Evolutionary conservation across 805 yeast species (phyloP), one percentile per base, ranked within the genome.

Genomic region (Wickerhamiella azymoides): DNA sequence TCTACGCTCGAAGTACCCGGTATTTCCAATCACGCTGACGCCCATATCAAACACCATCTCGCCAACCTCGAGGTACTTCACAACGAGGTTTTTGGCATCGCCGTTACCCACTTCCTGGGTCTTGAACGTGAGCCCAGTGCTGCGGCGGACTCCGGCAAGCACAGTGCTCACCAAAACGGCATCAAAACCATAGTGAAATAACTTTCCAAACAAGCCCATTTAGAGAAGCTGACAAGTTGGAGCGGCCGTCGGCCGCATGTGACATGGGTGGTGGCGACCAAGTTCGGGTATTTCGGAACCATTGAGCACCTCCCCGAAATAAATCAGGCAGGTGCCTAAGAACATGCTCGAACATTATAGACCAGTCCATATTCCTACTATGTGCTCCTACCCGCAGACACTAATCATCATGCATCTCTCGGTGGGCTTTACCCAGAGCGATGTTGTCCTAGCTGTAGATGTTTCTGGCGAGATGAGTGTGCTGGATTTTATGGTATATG

Each of bases 101-200:
- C 58, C 55, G 35, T 79, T 70, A 16, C 76, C 75, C 45, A 76
- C 68, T 43, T 62, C 59, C 27, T 66, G 57, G 7, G 79, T 68
- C 58, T 75, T 69, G 61, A 77, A 60, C 49, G 72, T 73, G 40
- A 79, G 67, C 0, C 96, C 96, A 0, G 95, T 82, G 50, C 83
- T 78, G 50, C 85, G 73, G 59, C 84, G 80, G 45, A 88, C 72
- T 2, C 94, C 94, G 0, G 96, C 95, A 38, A 89, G 66, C 11
- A 88, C 68, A 60, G 92, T 76, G 2, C 95, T 83, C 8, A 84
- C 66, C 48, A 88, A 67, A 2, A 88, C 75, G 51, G 86, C 70
- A 58, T 88, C 96, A 47, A 85, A 56, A 0, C 89, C 74, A 54
- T 76, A 74, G 62, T 85, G 96, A 10, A 81, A 61, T 47, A 79